Percentiles rank a stretch among this genome's conserved stretches.
Conservation (phyloP, 139 green algal species). For the Chlorella sp. region DNA sequence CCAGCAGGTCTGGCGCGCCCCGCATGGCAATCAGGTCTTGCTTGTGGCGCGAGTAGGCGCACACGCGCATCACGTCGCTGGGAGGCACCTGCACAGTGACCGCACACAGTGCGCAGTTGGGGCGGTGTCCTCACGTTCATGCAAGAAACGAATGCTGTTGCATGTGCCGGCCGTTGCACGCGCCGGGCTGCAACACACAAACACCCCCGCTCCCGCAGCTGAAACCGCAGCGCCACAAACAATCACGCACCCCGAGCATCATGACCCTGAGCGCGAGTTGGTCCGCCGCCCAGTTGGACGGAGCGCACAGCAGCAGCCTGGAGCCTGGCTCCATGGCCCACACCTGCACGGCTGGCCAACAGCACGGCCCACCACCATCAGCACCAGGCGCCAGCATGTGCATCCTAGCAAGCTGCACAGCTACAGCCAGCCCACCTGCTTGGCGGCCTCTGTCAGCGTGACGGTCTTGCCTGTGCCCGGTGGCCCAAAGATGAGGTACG, state of each 20-base stretch:
- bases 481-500: constrained; percentile 43
- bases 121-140: too few relatives aligned
- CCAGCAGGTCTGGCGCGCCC: background rate
- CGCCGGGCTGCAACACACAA: too few relatives aligned
- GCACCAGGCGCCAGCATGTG: too few relatives aligned
- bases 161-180: background rate
- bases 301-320: constrained; percentile 28
- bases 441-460: constrained; percentile 34
- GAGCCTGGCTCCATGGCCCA: background rate
- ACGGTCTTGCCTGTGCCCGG: constrained; percentile 42
- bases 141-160: too few relatives aligned
- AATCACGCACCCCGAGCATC: background rate
- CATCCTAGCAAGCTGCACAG: background rate
- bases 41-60: constrained; percentile 9
- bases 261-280: constrained; percentile 25
- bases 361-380: too few relatives aligned
- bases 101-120: too few relatives aligned
- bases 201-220: too few relatives aligned
- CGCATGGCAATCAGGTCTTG: constrained; percentile 1
- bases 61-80: constrained; percentile 6
- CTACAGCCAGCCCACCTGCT: constrained; percentile 32
- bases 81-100: constrained; percentile 2
- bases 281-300: constrained; percentile 43
- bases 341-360: background rate
- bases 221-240: too few relatives aligned